These are phyloP conservation scores for Fragaria iinumae DNA, from an alignment of 306 rosid genomes.

Conservation along the genomic window DNA sequence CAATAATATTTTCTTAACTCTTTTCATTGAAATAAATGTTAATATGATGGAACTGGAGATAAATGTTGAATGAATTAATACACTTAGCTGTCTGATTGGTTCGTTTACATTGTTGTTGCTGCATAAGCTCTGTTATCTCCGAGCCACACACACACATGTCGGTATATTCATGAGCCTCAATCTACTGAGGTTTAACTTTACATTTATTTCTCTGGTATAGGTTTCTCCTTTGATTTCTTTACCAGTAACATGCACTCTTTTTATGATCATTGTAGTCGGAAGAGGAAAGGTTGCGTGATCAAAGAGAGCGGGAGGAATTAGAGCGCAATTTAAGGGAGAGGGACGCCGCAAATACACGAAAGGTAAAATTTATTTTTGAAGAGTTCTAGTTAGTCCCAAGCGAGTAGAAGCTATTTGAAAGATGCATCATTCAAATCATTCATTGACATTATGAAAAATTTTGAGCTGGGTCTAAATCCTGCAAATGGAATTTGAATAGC, in stretches of 20 bases:
- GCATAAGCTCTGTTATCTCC: neutral
- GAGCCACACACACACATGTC: neutral
- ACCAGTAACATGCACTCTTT: slow-evolving; percentile 4
- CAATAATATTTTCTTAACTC: neutral
- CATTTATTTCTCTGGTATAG: neutral
- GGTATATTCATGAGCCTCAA: neutral
- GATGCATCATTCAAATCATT: neutral
- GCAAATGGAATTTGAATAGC: neutral
- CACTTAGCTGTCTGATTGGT: slow-evolving; percentile 13
- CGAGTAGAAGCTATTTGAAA: neutral
- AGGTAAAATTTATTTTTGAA: slow-evolving; percentile 44
- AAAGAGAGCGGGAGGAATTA: slow-evolving; percentile 82
- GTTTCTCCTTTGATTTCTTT: neutral
- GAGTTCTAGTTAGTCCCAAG: neutral
- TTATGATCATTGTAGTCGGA: slow-evolving; percentile 60
- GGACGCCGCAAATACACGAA: slow-evolving; percentile 74
- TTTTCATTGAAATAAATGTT: neutral
- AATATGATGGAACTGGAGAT: neutral
- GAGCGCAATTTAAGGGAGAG: slow-evolving; percentile 73
- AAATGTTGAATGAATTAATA: slow-evolving; percentile 3
- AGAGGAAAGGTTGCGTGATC: slow-evolving; percentile 89
- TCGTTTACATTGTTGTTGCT: slow-evolving; percentile 4
- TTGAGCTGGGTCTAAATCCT: neutral
- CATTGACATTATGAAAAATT: neutral
- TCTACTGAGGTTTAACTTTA: neutral